Conservation (phyloP, 768 basidiomycete species). For the Suillus subalutaceus region DNA sequence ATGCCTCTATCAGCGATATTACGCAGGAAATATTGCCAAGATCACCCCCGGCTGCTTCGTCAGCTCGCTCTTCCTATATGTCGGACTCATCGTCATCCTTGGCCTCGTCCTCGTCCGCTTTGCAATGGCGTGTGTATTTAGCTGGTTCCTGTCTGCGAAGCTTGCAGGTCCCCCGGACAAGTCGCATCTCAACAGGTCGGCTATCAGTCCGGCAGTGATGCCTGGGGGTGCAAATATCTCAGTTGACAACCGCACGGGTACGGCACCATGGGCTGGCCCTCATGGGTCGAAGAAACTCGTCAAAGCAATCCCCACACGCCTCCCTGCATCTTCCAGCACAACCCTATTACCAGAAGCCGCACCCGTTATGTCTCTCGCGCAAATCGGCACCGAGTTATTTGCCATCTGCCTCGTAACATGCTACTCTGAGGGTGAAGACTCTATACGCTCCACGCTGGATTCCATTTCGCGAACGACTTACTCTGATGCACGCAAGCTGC, state of each 20-base stretch:
- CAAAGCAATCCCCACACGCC: conserved; percentile 50
- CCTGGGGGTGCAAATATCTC: conserved; percentile 95
- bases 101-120: conserved; percentile 90
- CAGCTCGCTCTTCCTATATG: conserved; percentile 85
- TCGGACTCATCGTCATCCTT: conserved; percentile 89
- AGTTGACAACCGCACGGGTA: conserved; percentile 88
- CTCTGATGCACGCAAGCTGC: conserved; percentile 87
- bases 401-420: conserved; percentile 96
- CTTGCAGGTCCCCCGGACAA: conserved; percentile 78
- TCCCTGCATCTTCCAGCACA: conserved; percentile 54
- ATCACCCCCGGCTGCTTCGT: conserved; percentile 95
- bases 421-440: conserved; percentile 96
- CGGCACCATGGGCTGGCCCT: conserved; percentile 89
- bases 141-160: conserved; percentile 89
- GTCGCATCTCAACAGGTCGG: conserved; percentile 75
- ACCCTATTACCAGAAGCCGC: conserved; percentile 52
- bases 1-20: conserved; percentile 85
- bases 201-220: conserved; percentile 93
- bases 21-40: conserved; percentile 96
- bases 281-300: conserved; percentile 53
- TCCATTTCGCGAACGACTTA: conserved; percentile 91
- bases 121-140: conserved; percentile 94
- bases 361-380: conserved; percentile 72
- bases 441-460: conserved; percentile 88
- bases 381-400: conserved; percentile 95